phyloP scores from a whole-genome alignment of 106 monocot genomes.

The Dioscorea alata region DNA sequence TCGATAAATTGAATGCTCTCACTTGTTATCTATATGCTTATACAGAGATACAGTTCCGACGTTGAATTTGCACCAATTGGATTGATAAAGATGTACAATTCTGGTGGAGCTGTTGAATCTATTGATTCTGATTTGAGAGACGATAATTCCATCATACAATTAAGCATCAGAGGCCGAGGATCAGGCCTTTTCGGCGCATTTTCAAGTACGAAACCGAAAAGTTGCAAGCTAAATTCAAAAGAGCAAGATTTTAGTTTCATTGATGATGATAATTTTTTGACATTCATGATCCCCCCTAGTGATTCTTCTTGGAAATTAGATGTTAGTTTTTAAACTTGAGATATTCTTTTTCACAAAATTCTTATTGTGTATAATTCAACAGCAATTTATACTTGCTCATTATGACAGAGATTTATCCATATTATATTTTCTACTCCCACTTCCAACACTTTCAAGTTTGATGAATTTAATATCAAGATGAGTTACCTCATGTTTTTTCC shows the following conservation, averaged over 20 bases:
- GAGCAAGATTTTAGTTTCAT: constrained; percentile 17
- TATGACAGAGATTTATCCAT: no score
- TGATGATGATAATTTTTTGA: constrained; percentile 22
- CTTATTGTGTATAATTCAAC: no score
- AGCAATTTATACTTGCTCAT: no score
- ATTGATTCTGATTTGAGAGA: constrained; percentile 9
- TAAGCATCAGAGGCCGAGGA: constrained; percentile 30
- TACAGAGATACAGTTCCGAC: constrained; percentile 13
- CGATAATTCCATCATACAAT: neutral
- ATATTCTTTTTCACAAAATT: no score
- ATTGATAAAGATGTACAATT: constrained; percentile 43
- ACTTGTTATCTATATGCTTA: neutral
- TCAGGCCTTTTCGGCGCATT: constrained; percentile 43
- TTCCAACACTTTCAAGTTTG: no score
- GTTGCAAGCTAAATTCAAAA: constrained; percentile 28
- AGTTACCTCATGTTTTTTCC: no score
- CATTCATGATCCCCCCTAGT: constrained; percentile 23
- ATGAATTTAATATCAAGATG: no score
- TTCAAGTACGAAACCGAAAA: constrained; percentile 25
- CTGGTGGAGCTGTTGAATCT: constrained; percentile 36
- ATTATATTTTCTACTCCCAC: no score
- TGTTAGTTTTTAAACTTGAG: constrained; percentile 5
- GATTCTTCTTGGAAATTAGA: constrained; percentile 17
- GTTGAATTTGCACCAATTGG: constrained; percentile 43
- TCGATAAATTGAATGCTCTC: neutral